Base-by-base conservation (phyloP, 371 early-diverging fungal genomes). In the Coemansia sp. region DNA sequence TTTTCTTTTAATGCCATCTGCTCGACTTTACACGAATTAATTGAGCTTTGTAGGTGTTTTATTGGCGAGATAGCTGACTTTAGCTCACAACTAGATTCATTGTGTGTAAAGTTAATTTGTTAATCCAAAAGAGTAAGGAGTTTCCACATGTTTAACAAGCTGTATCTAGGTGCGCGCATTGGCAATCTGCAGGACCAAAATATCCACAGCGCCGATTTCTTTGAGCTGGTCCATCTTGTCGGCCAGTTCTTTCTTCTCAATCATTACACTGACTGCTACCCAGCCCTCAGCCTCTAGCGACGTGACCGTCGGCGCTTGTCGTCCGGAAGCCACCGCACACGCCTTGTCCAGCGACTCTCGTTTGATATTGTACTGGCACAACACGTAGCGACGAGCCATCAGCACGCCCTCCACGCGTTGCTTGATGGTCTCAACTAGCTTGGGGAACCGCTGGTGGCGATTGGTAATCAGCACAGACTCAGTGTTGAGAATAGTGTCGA, bases 211-310 rank as follows among this genome's bases (percentile, higher is more conserved):
- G n/a, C 96, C 96, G 59, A 90, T 82, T 15, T 85, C 89, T 67
- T 89, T 87, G 70, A 98, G 82, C 68, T 83, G 73, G 66, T 98
- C 98, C 94, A 98, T 94, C 15, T 91, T 87, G 49, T 92, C 89
- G 3, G 90, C 95, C 51, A 90, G 85, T 29, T 84, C 67, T 56
- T 83, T 82, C 79, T 90, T 92, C 32, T 83, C 79, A 26, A 98
- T 89, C 98, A 98, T 97, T 51, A 90, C 85, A 39, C 87, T 87
- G 24, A 98, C 93, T 2, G 94, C 92, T 3, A 93, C 93, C 96
- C 97, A 96, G 32, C 87, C 89, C 48, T 85, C 83, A 69, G 94
- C 86, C 59, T 96, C 96, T 52, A 98, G 77, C 3, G 90, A 80
- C 4, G 89, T 89, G 32, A 98, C 84, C 0, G 97, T 93, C 19